Percentiles rank a stretch among this genome's conserved stretches.
Conservation (phyloP, 2,329 filamentous ascomycete genomes). For the Aureobasidium lini region DNA sequence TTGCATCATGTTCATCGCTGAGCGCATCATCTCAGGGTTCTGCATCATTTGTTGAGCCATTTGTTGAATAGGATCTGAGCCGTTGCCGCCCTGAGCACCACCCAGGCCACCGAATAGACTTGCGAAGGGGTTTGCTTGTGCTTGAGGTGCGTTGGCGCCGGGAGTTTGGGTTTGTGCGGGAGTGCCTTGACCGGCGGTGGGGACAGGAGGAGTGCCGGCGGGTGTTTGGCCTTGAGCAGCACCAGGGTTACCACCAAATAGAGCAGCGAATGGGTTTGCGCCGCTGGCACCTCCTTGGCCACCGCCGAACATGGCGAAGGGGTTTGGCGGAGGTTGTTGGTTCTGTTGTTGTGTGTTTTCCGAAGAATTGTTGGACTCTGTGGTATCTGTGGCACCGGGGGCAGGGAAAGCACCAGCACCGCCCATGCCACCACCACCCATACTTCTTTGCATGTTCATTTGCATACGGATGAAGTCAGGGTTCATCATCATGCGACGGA, state of each 20-base stretch:
- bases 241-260: slow-evolving; percentile 41
- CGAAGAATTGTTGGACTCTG: slow-evolving; percentile 40
- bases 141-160: slow-evolving; percentile 24
- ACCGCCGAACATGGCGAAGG: slow-evolving; percentile 36
- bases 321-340: slow-evolving; percentile 32
- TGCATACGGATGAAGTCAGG: slow-evolving; percentile 77
- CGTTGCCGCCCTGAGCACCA: slow-evolving; percentile 16
- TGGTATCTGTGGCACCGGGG: slow-evolving; percentile 84
- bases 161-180: slow-evolving; percentile 20
- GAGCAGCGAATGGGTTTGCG: slow-evolving; percentile 54
- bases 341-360: slow-evolving; percentile 23
- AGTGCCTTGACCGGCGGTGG: slow-evolving; percentile 26
- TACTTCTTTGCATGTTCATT: slow-evolving; percentile 67
- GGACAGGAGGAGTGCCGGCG: slow-evolving; percentile 23
- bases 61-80: slow-evolving; percentile 40
- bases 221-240: slow-evolving; percentile 29
- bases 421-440: slow-evolving; percentile 38
- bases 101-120: slow-evolving; percentile 47
- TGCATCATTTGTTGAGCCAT: slow-evolving; percentile 44
- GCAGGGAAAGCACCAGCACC: slow-evolving; percentile 65
- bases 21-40: slow-evolving; percentile 51
- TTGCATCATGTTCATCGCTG: slow-evolving; percentile 48
- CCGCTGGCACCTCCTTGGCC: slow-evolving; percentile 22
- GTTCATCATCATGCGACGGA: slow-evolving; percentile 88
- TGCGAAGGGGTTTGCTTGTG: slow-evolving; percentile 59